Percentiles rank a stretch among this genome's conserved stretches.
Conservation (phyloP, 2,329 filamentous ascomycete genomes). For the Fonsecaea erecta region DNA sequence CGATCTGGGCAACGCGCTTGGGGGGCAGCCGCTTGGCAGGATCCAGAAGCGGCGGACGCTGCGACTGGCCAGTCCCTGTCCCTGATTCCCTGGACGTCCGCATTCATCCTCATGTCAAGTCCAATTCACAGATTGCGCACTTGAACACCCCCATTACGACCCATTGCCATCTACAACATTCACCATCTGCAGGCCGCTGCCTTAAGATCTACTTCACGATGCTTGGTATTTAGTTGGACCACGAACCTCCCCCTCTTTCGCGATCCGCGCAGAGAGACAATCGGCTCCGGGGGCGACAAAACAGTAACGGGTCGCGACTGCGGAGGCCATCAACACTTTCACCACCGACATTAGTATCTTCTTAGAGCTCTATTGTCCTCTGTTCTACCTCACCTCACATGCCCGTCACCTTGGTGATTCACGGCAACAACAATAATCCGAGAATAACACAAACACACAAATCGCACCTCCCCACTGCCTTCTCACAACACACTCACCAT, state of each 20-base stretch:
- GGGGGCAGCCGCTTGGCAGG: constrained; percentile 2
- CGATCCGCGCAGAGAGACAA: not conserved
- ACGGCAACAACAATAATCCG: not conserved
- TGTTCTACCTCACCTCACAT: constrained; percentile 9
- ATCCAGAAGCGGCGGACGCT: constrained; percentile 7
- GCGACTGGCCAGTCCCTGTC: not conserved
- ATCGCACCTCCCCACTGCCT: constrained; percentile 4
- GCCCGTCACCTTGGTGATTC: constrained; percentile 13
- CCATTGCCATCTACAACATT: constrained; percentile 17
- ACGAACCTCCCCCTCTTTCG: not conserved
- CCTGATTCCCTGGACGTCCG: not conserved
- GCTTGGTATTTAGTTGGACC: constrained; percentile 8
- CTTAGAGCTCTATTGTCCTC: constrained; percentile 6
- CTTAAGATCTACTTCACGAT: constrained; percentile 6
- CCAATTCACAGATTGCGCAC: constrained; percentile 12
- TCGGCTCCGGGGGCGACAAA: constrained; percentile 21
- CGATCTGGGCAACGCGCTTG: not conserved
- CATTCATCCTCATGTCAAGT: constrained; percentile 1
- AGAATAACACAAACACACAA: not conserved
- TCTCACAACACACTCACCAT: constrained; percentile 24
- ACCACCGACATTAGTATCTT: not conserved
- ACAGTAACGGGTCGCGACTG: constrained; percentile 26
- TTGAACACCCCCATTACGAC: constrained; percentile 5
- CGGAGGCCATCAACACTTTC: constrained; percentile 25
- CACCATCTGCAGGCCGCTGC: constrained; percentile 1